A percentile compares a stretch with the other conserved stretches of the same genome.
These are phyloP conservation scores for Combretum micranthum DNA, from an alignment of 345 rosid species.

Conservation along the genomic window DNA sequence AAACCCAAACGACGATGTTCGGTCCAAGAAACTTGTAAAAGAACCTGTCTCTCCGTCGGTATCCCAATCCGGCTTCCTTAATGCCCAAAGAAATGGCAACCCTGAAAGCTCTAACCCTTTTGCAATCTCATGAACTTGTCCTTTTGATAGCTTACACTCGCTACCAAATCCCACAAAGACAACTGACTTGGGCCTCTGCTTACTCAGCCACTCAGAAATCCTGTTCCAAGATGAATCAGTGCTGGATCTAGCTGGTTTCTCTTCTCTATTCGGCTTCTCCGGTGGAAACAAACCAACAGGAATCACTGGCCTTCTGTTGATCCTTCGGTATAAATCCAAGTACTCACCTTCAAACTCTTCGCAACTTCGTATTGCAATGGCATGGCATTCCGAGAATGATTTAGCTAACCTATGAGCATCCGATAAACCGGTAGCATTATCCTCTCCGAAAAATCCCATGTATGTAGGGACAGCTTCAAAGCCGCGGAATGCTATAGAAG, in stretches of 20 bases:
- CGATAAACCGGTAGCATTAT: too few relatives aligned
- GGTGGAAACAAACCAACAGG: conserved; percentile 20
- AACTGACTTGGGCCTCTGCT: conserved; percentile 14
- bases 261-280: background rate
- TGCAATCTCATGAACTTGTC: conserved; percentile 22
- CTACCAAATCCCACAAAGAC: conserved; percentile 28
- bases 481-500: too few relatives aligned
- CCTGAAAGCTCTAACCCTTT: conserved; percentile 23
- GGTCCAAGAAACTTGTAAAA: too few relatives aligned
- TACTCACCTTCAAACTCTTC: conserved; percentile 17
- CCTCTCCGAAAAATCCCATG: too few relatives aligned
- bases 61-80: too few relatives aligned
- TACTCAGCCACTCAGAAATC: conserved; percentile 21
- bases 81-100: too few relatives aligned
- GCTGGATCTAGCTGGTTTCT: background rate
- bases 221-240: background rate
- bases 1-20: too few relatives aligned
- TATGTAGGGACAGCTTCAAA: too few relatives aligned
- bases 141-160: conserved; percentile 16
- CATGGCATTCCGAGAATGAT: too few relatives aligned
- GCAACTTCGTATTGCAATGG: conserved; percentile 18
- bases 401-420: too few relatives aligned
- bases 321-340: conserved; percentile 2
- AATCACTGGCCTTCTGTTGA: conserved; percentile 9
- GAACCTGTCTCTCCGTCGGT: too few relatives aligned